These are phyloP conservation scores for Auricularia sp. DNA, from an alignment of 768 basidiomycete species.

Conservation along the genomic window DNA sequence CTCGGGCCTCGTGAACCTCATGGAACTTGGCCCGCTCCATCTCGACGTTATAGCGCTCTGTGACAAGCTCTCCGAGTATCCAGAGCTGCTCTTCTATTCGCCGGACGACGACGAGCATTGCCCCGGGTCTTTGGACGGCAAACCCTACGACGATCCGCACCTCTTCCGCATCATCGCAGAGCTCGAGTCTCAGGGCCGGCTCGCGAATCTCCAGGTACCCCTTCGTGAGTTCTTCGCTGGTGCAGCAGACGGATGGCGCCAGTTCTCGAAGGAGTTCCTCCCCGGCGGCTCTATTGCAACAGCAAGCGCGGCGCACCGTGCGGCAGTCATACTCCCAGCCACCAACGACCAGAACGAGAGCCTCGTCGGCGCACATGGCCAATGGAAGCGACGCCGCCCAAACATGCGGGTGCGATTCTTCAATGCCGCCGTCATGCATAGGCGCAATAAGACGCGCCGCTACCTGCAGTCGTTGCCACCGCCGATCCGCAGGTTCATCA, in stretches of 20 bases:
- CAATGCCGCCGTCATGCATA: too few species aligned
- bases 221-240: neutral
- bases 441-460: too few species aligned
- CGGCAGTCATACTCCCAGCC: too few species aligned
- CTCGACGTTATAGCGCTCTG: constrained; percentile 7
- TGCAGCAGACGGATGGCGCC: neutral
- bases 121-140: neutral
- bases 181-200: neutral
- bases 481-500: too few species aligned
- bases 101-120: neutral
- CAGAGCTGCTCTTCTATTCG: neutral
- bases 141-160: neutral
- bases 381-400: too few species aligned
- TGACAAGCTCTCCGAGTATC: neutral
- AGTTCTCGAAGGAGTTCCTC: neutral
- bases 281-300: neutral
- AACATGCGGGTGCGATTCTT: too few species aligned
- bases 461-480: too few species aligned
- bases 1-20: constrained; percentile 12
- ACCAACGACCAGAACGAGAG: too few species aligned
- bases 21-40: constrained; percentile 16
- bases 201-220: neutral
- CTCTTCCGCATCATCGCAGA: neutral
- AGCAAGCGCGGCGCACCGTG: neutral
- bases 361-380: too few species aligned